These are phyloP conservation scores for Pythium oligandrum DNA, from an alignment of 352 stramenopile genomes.

Conservation along the genomic window DNA sequence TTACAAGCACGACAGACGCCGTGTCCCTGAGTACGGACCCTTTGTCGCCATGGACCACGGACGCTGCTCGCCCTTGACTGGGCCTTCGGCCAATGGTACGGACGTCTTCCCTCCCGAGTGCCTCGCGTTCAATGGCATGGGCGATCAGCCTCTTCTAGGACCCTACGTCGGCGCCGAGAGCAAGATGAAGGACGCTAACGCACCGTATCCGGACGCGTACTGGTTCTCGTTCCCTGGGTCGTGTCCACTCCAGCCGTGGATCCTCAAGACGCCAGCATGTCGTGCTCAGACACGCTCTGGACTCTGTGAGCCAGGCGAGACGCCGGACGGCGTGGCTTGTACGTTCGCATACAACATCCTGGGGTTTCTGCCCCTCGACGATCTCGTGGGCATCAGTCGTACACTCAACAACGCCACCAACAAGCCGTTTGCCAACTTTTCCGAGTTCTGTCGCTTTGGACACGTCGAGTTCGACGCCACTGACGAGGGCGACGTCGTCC, in stretches of 20 bases:
- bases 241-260: too few relatives aligned
- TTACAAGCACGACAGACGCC: conserved; percentile 4
- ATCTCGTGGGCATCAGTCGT: conserved; percentile 70
- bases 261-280: too few relatives aligned
- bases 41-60: background rate
- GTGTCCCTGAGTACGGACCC: conserved; percentile 35
- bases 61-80: background rate
- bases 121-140: background rate
- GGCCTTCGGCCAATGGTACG: background rate
- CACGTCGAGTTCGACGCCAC: conserved; percentile 53
- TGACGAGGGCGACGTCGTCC: conserved; percentile 35
- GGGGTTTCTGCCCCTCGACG: conserved; percentile 18
- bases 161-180: too few relatives aligned
- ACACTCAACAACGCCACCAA: conserved; percentile 49
- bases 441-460: conserved; percentile 56
- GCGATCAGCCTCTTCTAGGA: background rate
- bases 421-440: conserved; percentile 51
- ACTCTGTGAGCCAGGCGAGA: conserved; percentile 39
- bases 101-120: background rate
- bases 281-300: conserved; percentile 20
- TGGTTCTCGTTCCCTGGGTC: too few relatives aligned
- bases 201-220: too few relatives aligned
- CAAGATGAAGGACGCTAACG: too few relatives aligned
- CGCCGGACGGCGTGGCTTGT: too few relatives aligned
- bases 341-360: too few relatives aligned